Evolutionary conservation across 352 stramenopile species (phyloP), one percentile per base, ranked within the genome.

Genomic region (Phytophthora sp.): DNA sequence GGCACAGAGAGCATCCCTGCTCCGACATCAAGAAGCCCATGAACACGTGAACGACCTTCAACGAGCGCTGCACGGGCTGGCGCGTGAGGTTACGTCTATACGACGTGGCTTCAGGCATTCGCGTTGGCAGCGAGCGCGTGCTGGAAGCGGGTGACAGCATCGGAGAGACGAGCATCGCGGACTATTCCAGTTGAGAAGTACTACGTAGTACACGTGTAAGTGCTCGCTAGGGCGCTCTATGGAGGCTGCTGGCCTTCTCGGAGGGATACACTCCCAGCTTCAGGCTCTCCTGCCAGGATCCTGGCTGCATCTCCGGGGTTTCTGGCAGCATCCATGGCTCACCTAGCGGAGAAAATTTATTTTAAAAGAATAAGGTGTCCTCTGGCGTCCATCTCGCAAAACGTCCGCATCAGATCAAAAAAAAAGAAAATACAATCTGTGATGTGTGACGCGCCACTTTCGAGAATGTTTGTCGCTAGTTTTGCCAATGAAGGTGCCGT

Each of bases 11-110:
- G 64, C 77, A 90, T 80, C 9, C 84, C 84, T 1, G 79, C 81
- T 30, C 84, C n/a, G 82, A 88, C 79, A 91, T 90, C 64, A 93
- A 73, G 57, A 93, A 78, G 49, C 76, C 83, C 54, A 90, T 74
- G 65, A 87, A 89, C n/a, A 91, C 80, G 65, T 89, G 64, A 3
- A 69, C 9, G 21, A 11, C 7, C 7, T 15, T 49, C 2, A 62
- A n/a, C 12, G 63, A 54, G 29, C 16, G 16, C 15, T 58, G 42
- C n/a, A n/a, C n/a, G 3, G 65, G 7, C 46, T 60, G 44, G 7
- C 36, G 8, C 6, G 36, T 45, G 6, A 54, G 8, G 16, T 18
- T 30, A 42, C 36, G 49, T 30, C 39, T 45, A 8, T 42, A 66
- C 4, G 51, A 31, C 15, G 18, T 65, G 46, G 42, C 60, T 16